A percentile compares a stretch with the other conserved stretches of the same genome.
Conservation (phyloP, 2,329 filamentous ascomycete genomes). For the Trichoderma sp. region DNA sequence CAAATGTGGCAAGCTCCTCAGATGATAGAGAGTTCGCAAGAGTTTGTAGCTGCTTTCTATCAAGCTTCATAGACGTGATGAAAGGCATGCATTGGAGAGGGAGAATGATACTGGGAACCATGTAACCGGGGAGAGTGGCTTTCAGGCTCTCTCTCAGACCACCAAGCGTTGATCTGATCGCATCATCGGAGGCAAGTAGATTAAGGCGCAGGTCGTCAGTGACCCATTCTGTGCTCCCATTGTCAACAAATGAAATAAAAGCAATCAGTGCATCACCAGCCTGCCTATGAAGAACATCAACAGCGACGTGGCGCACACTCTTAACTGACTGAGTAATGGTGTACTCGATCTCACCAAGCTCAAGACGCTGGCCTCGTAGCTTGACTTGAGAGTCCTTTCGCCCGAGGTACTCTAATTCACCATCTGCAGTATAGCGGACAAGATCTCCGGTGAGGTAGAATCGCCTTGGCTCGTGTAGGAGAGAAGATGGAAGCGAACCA, state of each 20-base stretch:
- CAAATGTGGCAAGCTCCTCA: constrained; percentile 9
- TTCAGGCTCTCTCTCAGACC: background rate
- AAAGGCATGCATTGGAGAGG: constrained; percentile 25
- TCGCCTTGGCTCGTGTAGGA: constrained; percentile 12
- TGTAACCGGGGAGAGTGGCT: constrained; percentile 23
- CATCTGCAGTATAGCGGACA: constrained; percentile 41
- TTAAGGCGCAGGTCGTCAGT: background rate
- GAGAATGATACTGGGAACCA: constrained; percentile 27
- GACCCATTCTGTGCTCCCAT: background rate
- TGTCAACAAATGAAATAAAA: background rate
- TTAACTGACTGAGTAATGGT: constrained; percentile 3
- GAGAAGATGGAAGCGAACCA: background rate
- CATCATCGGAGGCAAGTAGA: background rate
- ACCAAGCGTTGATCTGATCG: background rate
- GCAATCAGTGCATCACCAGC: constrained; percentile 10
- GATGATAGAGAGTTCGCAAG: constrained; percentile 7
- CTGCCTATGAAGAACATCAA: constrained; percentile 5
- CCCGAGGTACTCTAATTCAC: constrained; percentile 45
- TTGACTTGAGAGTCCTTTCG: constrained; percentile 60
- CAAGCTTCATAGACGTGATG: constrained; percentile 25
- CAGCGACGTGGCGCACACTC: background rate
- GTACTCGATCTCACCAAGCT: constrained; percentile 37
- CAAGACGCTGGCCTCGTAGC: constrained; percentile 55
- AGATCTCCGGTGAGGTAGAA: constrained; percentile 51
- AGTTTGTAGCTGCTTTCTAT: constrained; percentile 13